Conservation (phyloP, 2,329 filamentous ascomycete genomes). For the Fusarium tanahbumbuense region DNA sequence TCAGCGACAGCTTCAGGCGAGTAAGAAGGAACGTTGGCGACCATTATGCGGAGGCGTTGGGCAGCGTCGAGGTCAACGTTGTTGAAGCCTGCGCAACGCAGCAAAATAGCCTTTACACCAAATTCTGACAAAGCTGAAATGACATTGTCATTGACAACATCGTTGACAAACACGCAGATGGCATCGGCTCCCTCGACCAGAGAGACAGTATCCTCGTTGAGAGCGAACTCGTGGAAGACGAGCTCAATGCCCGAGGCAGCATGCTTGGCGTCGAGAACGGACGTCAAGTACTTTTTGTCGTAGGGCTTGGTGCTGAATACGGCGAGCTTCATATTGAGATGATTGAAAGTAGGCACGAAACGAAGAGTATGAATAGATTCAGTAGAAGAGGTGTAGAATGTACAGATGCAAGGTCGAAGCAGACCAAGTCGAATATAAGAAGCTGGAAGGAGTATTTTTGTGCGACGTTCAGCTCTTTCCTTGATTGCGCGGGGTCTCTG, state of each 20-base stretch:
- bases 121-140: slow-evolving; percentile 60
- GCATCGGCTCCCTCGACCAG: slow-evolving; percentile 65
- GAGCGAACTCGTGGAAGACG: slow-evolving; percentile 68
- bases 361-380: not conserved
- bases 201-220: slow-evolving; percentile 66
- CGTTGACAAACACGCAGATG: slow-evolving; percentile 77
- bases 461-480: slow-evolving; percentile 25
- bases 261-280: slow-evolving; percentile 53
- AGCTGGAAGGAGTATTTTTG: not conserved
- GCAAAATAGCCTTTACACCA: slow-evolving; percentile 69
- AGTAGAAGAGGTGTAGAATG: not conserved
- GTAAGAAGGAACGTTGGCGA: slow-evolving; percentile 75
- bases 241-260: slow-evolving; percentile 58
- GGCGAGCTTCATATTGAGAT: slow-evolving; percentile 64
- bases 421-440: not conserved
- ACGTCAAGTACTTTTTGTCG: slow-evolving; percentile 66
- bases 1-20: slow-evolving; percentile 77
- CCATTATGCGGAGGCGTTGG: slow-evolving; percentile 65
- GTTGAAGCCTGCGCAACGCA: slow-evolving; percentile 77
- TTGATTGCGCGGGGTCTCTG: slow-evolving; percentile 33
- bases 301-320: slow-evolving; percentile 75
- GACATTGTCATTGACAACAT: slow-evolving; percentile 63
- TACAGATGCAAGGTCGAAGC: not conserved
- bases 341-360: not conserved
- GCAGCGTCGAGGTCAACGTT: slow-evolving; percentile 71